Evolutionary conservation across 179 eudicot genomes (phyloP), one percentile per base, ranked within the genome.

Genomic region (Silene noctiflora): DNA sequence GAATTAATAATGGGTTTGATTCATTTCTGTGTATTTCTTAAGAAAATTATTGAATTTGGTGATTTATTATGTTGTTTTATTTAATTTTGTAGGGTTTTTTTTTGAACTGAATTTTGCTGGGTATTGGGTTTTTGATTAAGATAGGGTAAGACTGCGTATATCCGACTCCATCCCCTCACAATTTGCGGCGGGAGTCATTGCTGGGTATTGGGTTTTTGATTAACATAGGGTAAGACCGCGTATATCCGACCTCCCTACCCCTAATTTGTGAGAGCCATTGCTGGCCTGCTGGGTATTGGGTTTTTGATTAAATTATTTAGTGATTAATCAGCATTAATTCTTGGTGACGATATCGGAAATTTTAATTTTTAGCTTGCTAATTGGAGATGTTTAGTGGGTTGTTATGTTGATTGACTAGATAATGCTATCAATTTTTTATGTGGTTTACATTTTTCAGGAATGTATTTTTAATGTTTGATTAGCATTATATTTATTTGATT

Each of bases 1-100:
- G 74, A 8, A 61, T 42, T 69, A n/a, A 20, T 67, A 66, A 42
- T 58, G 82, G 73, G 67, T 65, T 51, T 68, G 1, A 5, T 27
- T 69, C 48, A 60, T 48, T 48, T 53, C 6, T 71, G 72, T 22
- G 42, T 42, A 17, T 31, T 73, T 65, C n/a, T 17, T n/a, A 31
- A 20, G 11, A 31, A 69, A 11, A 55, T 67, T 67, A 27, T 29
- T 27, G 31, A 24, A 64, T 24, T 65, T 65, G 42, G 7, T 16
- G 11, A 31, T 55, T 44, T 44, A 44, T 11, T 44, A 2, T 39
- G 46, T 39, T 61, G 24, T 62, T 21, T 8, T 21, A 3, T 0
- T 24, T 62, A 3, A 62, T 24, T 65, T 24, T 64, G 39, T 29
- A 27, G 27, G 25, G 39, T 16, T 42, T 42, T 42, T 42, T 11